Conservation (phyloP, 1,139 yeast species). For the Sugiyamaella neomexicana region DNA sequence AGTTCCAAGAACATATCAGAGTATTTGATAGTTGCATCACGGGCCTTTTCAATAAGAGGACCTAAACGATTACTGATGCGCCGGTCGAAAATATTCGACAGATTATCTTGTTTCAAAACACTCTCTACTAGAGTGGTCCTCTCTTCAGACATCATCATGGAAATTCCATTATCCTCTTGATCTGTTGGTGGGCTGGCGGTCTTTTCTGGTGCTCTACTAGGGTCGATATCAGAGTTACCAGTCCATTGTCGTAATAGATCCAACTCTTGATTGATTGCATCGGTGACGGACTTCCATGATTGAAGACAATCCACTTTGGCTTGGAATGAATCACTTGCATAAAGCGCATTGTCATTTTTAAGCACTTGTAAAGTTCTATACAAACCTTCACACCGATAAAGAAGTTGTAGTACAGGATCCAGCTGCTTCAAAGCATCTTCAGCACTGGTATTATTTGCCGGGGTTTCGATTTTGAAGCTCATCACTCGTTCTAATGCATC, state of each 20-base stretch:
- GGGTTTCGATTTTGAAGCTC: slow-evolving; percentile 44
- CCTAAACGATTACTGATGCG: slow-evolving; percentile 61
- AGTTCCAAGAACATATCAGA: slow-evolving; percentile 64
- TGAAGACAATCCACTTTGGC: slow-evolving; percentile 71
- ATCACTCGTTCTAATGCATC: slow-evolving; percentile 69
- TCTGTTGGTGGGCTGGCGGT: neutral
- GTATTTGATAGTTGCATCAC: slow-evolving; percentile 64
- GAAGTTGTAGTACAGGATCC: slow-evolving; percentile 54
- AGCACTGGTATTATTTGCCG: slow-evolving; percentile 47
- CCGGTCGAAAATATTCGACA: slow-evolving; percentile 59
- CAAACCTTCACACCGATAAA: slow-evolving; percentile 67
- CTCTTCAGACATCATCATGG: slow-evolving; percentile 24
- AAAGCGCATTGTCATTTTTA: slow-evolving; percentile 73
- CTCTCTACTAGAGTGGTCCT: slow-evolving; percentile 70
- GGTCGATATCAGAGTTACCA: slow-evolving; percentile 76
- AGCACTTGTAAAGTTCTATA: slow-evolving; percentile 83
- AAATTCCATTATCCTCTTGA: slow-evolving; percentile 26
- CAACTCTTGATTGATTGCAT: slow-evolving; percentile 63
- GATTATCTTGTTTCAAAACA: slow-evolving; percentile 81
- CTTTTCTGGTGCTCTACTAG: slow-evolving; percentile 42
- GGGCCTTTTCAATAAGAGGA: slow-evolving; percentile 78
- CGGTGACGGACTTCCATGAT: slow-evolving; percentile 80
- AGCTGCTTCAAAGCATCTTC: slow-evolving; percentile 50
- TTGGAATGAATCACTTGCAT: slow-evolving; percentile 64
- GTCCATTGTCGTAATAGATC: slow-evolving; percentile 65